phyloP scores from a whole-genome alignment of 2,329 filamentous ascomycete species.

The Teratosphaeria viscida region DNA sequence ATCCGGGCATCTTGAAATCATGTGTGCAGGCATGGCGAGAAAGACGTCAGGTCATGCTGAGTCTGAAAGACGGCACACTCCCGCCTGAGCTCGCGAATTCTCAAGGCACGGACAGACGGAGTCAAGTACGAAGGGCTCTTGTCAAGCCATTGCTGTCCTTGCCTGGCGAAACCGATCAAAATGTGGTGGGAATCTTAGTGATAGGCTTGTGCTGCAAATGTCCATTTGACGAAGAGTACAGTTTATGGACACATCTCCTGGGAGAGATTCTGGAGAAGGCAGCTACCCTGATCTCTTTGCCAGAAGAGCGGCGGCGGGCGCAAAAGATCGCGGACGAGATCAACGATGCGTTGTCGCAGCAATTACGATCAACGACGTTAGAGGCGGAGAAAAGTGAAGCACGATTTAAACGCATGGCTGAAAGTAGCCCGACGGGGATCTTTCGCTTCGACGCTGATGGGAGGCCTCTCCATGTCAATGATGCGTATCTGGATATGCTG shows the following conservation, averaged over 20 bases:
- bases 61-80: slow-evolving; percentile 21
- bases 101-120: slow-evolving; percentile 20
- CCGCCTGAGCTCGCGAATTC: slow-evolving; percentile 20
- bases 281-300: slow-evolving; percentile 30
- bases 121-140: slow-evolving; percentile 24
- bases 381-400: slow-evolving; percentile 27
- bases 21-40: slow-evolving; percentile 24
- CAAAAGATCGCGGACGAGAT: slow-evolving; percentile 27
- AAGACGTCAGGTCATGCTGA: slow-evolving; percentile 20
- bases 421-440: slow-evolving; percentile 31
- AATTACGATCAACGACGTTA: slow-evolving; percentile 21
- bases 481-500: slow-evolving; percentile 30
- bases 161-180: slow-evolving; percentile 18
- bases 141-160: slow-evolving; percentile 27
- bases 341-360: slow-evolving; percentile 28
- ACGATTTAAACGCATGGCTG: slow-evolving; percentile 31
- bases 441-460: slow-evolving; percentile 26
- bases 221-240: slow-evolving; percentile 30
- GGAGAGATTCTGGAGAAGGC: slow-evolving; percentile 29
- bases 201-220: slow-evolving; percentile 30
- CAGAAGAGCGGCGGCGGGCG: slow-evolving; percentile 24
- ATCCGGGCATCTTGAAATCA: slow-evolving; percentile 14
- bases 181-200: slow-evolving; percentile 30
- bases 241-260: slow-evolving; percentile 27
- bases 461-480: slow-evolving; percentile 30